phyloP scores from a whole-genome alignment of 768 basidiomycete genomes.

The Tylopilus sp. region DNA sequence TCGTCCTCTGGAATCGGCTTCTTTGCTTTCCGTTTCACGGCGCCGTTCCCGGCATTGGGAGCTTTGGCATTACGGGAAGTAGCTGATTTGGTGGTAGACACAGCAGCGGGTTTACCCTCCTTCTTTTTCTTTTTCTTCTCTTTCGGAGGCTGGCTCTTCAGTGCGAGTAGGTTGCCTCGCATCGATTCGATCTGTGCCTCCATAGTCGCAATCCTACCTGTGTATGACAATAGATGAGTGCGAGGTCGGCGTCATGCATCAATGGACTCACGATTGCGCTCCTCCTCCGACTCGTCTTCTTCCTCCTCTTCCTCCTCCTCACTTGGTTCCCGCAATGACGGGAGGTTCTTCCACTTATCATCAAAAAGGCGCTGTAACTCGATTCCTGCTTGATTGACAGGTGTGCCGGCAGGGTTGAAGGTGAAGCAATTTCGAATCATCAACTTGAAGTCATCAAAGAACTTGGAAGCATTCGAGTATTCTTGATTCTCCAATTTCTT shows the following conservation, averaged over 20 bases:
- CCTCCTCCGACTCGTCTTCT: slow-evolving; percentile 63
- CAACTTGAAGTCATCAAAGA: slow-evolving; percentile 88
- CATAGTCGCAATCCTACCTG: slow-evolving; percentile 73
- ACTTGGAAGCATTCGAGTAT: slow-evolving; percentile 75
- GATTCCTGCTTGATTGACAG: slow-evolving; percentile 82
- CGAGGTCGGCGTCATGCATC: background rate
- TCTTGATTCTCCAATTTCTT: slow-evolving; percentile 75
- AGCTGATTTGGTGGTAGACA: slow-evolving; percentile 61
- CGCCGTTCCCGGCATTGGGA: slow-evolving; percentile 33
- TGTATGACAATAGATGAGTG: slow-evolving; percentile 15
- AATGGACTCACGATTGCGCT: slow-evolving; percentile 56
- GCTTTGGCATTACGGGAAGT: slow-evolving; percentile 47
- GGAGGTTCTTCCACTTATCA: slow-evolving; percentile 84
- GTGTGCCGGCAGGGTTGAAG: slow-evolving; percentile 88
- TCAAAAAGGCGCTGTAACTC: slow-evolving; percentile 87
- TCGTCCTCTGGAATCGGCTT: slow-evolving; percentile 73
- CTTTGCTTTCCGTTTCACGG: slow-evolving; percentile 61
- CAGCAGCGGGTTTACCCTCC: slow-evolving; percentile 51
- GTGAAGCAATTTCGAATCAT: slow-evolving; percentile 93
- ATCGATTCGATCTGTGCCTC: slow-evolving; percentile 81
- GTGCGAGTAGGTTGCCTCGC: slow-evolving; percentile 60
- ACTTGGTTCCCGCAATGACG: slow-evolving; percentile 50
- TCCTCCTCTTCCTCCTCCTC: slow-evolving; percentile 65
- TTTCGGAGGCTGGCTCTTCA: slow-evolving; percentile 55
- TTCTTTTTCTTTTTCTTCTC: slow-evolving; percentile 74